Base-by-base conservation (phyloP, 306 rosid species). In the Vigna angularis region DNA sequence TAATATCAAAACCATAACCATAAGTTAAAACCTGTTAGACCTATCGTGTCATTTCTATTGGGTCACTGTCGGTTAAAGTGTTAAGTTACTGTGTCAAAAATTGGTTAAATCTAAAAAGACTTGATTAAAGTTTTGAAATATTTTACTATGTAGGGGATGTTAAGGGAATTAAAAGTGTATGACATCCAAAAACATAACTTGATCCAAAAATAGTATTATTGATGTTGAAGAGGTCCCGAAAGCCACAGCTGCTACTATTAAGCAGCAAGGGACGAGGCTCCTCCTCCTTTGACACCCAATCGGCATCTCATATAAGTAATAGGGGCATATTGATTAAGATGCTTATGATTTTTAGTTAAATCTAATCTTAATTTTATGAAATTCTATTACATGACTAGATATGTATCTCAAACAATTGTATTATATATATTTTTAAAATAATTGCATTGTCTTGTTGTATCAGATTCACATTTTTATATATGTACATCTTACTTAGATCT, bases 261-360 rank as follows among this genome's bases (percentile, higher is more conserved):
- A 85, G 84, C 77, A 82, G 86, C 79, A 82, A 79, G 26, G 76
- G 15, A 75, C 74, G 24, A 78, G 82, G 88, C 73, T 50, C 78
- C 69, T 74, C 66, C 74, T 79, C 75, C 6, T 6, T 80, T 66
- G 44, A 49, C 34, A 57, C 15, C 52, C 1, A 40, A 51, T 20
- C 58, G 28, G 15, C 59, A 63, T 50, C 42, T 38, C 26, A 52
- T 9, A 50, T 3, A 16, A 63, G 9, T 74, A 62, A 34, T 11
- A 22, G 16, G 4, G 18, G 28, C 28, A 26, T 26, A 26, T 26
- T 26, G 28, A 26, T 3, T 26, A 26, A 26, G 59, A 53, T 22
- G 38, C 15, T 58, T 2, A 12, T 4, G 16, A 24, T 58, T 26
- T 11, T 12, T 57, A 26, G 34, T 57, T 57, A 57, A 22, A 22